Conservation (phyloP, 2,329 filamentous ascomycete species). For the Graphiopsis chlorocephala region DNA sequence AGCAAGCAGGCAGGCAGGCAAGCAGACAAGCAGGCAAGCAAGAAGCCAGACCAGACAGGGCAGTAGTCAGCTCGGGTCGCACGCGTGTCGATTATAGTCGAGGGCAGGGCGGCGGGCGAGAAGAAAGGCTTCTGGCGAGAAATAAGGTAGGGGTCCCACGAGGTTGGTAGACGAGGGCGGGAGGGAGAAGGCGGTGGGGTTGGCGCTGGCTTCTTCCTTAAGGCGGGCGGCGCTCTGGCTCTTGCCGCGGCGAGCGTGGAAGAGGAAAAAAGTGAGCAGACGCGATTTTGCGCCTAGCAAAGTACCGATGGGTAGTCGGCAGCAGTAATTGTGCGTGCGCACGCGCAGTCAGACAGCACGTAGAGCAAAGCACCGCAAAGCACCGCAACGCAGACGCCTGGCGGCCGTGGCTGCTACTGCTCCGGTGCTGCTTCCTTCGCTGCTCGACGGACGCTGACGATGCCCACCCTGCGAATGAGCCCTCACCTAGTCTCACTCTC, state of each 20-base stretch:
- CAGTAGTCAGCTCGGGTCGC: neutral
- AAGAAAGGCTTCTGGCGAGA: neutral
- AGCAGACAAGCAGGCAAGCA: neutral
- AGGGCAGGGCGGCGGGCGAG: neutral
- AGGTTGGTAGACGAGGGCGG: conserved; percentile 14
- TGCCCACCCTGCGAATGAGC: neutral
- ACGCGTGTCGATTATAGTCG: neutral
- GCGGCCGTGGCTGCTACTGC: neutral
- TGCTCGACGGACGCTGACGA: neutral
- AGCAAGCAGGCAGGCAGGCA: neutral
- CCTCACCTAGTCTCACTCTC: neutral
- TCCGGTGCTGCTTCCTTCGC: conserved; percentile 1
- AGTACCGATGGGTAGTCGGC: neutral
- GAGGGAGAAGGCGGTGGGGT: conserved; percentile 15
- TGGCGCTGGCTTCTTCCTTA: conserved; percentile 14
- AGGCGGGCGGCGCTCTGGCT: conserved; percentile 7
- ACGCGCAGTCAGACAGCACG: neutral
- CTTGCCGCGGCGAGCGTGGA: neutral
- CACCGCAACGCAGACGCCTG: neutral
- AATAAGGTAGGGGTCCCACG: conserved; percentile 7
- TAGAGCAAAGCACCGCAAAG: neutral
- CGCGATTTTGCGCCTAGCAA: neutral
- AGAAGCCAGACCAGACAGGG: neutral
- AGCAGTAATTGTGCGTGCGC: neutral
- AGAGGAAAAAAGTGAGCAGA: neutral